Evolutionary conservation across 345 rosid species (phyloP), one percentile per base, ranked within the genome.

Genomic region (Kandelia obovata): DNA sequence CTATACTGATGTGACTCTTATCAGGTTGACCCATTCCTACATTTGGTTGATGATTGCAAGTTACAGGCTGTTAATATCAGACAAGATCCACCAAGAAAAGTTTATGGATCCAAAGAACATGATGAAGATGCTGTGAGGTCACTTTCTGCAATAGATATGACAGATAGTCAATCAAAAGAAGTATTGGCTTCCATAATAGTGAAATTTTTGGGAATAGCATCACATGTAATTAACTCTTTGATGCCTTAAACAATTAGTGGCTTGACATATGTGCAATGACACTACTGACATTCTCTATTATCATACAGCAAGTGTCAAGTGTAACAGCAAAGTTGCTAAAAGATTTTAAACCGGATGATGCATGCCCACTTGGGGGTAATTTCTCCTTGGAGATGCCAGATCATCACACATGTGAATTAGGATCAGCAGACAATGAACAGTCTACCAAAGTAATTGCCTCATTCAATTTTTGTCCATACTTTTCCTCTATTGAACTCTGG

Each of bases 1-100:
- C 37, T 63, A 43, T 57, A 2, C 58, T 61, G 16, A 64, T 47
- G 26, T 49, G 25, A 51, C 52, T 28, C 59, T 55, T 74, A 37
- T 77, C 78, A 86, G 92, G 78, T 66, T 10, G 92, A 88, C 65
- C 93, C 91, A 69, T 83, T 83, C 82, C 82, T 88, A 71, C 77
- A 58, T 52, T 61, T 83, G 79, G 77, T 80, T 64, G 85, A 84
- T 67, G 88, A 88, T 66, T 62, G 75, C 79, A 88, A 86, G 78
- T 71, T 86, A 73, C 83, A 83, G 73, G 86, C 82, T 60, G 77
- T 78, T 71, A 75, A 78, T 66, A 56, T 67, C 34, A 80, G 69
- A 58, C 13, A 23, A 62, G 78, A 69, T 55, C 73, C 71, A 62
- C 69, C 58, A 11, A 34, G 0, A 9, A 80, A 80, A 49, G 67